Base-by-base conservation (phyloP, 495 filamentous ascomycete species). In the Penicillium tannophilum region DNA sequence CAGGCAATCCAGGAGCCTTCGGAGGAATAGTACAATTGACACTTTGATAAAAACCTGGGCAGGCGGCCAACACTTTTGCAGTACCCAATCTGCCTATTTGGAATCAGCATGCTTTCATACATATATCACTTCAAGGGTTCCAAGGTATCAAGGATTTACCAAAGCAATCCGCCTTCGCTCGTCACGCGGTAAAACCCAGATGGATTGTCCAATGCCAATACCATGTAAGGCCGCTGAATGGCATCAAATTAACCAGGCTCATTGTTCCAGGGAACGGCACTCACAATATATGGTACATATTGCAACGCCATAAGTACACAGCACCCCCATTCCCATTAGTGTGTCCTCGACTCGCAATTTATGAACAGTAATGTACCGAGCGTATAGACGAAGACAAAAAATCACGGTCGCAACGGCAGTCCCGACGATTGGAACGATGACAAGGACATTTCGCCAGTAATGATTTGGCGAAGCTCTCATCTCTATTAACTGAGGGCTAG, bases 11-110 rank as follows among this genome's bases (percentile, higher is more conserved):
- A 74, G 55, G 2, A 71, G 41, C 7, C 63, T 54, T 10, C 65
- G 67, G 33, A 72, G 67, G 45, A 75, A 66, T 12, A 76, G 28
- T 4, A 77, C 63, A 54, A 78, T 75, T 10, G 74, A 75, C 1
- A 71, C 50, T 55, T 78, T 78, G 50, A 72, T 64, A 33, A 73
- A 61, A 28, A 68, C 61, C 49, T 72, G 67, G 2, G 67, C 55
- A 0, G 55, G 24, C 0, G 62, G 57, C 66, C 66, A 72, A 44
- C 67, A 69, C 35, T 69, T 69, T 35, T 67, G 56, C 8, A 58
- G 30, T 14, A 72, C 58, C 69, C 69, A 72, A 31, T 64, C 59
- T 47, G 58, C 19, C 68, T 69, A 26, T 14, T 14, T 31, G 8
- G 5, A 30, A 26, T 50, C 8, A 54, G 35, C 17, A 49, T n/a